phyloP scores from a whole-genome alignment of 768 basidiomycete genomes.

The Boletus sp. region DNA sequence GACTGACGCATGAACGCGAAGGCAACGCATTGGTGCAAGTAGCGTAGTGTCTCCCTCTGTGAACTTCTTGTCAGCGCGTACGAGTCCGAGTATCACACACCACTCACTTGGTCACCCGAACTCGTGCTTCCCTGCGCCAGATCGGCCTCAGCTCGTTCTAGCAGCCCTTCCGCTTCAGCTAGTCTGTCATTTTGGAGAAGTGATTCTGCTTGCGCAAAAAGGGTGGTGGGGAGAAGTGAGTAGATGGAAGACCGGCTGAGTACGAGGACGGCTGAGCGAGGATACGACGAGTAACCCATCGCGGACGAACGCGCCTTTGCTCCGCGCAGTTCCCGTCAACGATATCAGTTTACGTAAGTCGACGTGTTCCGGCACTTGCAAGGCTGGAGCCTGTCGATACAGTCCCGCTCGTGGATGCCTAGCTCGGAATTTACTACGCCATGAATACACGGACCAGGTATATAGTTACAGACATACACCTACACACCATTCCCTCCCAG shows the following conservation, averaged over 20 bases:
- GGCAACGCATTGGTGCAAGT: slow-evolving; percentile 80
- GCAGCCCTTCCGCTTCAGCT: slow-evolving; percentile 60
- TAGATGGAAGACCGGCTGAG: slow-evolving; percentile 59
- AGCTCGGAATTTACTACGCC: no score
- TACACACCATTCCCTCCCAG: no score
- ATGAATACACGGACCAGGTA: no score
- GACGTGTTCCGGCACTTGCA: no score
- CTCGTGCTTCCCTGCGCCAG: slow-evolving; percentile 9
- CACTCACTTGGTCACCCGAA: slow-evolving; percentile 11
- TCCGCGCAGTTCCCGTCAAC: neutral
- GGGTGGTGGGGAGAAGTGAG: slow-evolving; percentile 67
- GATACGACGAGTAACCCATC: slow-evolving; percentile 43
- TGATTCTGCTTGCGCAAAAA: slow-evolving; percentile 70
- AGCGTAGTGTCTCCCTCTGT: slow-evolving; percentile 66
- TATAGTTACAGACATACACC: no score
- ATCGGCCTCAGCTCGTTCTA: slow-evolving; percentile 51
- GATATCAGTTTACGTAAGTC: slow-evolving; percentile 14
- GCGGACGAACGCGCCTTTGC: neutral
- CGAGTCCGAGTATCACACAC: neutral
- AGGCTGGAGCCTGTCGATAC: no score
- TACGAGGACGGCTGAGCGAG: slow-evolving; percentile 67
- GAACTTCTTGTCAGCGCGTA: slow-evolving; percentile 7
- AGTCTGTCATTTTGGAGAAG: slow-evolving; percentile 63
- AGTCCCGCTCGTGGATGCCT: no score
- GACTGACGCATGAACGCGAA: slow-evolving; percentile 78